Conservation (phyloP, 805 yeast species). For the Zygoascus ofunaensis region DNA sequence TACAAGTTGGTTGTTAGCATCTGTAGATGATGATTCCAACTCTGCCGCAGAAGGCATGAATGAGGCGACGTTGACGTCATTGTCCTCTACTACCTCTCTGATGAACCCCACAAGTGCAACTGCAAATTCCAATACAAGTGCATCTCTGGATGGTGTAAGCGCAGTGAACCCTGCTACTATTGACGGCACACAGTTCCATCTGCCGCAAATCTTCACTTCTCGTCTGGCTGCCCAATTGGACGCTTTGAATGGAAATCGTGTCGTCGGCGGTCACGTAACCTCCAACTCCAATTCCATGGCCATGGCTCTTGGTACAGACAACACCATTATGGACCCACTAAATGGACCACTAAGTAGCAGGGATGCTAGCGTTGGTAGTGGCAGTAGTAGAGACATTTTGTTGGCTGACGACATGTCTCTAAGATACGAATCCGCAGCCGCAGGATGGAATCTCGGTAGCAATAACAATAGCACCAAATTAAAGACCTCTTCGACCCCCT, state of each 20-base stretch:
- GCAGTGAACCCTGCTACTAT: not conserved
- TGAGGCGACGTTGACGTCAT: not conserved
- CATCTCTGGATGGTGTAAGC: not conserved
- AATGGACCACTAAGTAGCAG: too few relatives aligned
- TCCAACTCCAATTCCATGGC: not conserved
- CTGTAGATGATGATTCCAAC: not conserved
- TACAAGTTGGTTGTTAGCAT: not conserved
- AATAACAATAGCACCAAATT: not conserved
- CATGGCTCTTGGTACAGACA: not conserved
- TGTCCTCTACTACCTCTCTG: not conserved
- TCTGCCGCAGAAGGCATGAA: too few relatives aligned
- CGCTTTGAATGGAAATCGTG: slow-evolving; percentile 7
- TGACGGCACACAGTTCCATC: slow-evolving; percentile 9
- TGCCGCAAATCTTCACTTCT: slow-evolving; percentile 21
- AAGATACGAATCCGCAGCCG: not conserved
- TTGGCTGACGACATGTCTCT: not conserved
- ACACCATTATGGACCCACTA: not conserved
- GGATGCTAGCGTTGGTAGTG: not conserved
- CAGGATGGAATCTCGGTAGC: not conserved
- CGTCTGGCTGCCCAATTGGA: slow-evolving; percentile 19
- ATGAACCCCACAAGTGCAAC: not conserved
- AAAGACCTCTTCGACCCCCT: not conserved
- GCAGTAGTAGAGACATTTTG: not conserved
- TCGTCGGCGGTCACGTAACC: not conserved
- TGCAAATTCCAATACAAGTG: not conserved